These are phyloP conservation scores for Nidula niveotomentosa DNA, from an alignment of 1,284 basidiomycete species.

Conservation along the genomic window DNA sequence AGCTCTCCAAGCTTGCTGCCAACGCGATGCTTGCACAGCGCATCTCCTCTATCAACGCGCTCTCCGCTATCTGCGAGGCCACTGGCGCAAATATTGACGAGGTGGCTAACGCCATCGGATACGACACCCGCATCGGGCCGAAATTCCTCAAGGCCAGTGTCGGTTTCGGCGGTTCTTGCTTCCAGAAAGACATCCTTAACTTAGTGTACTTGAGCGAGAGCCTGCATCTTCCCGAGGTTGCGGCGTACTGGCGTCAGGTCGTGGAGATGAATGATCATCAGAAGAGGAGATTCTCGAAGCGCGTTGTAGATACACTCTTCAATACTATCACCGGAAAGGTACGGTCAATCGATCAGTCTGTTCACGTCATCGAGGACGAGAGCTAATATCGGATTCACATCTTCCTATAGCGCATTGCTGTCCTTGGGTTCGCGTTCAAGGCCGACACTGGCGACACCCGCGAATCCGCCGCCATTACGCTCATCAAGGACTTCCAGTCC, in stretches of 20 bases:
- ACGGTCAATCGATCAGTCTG: constrained; percentile 17
- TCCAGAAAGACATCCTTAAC: constrained; percentile 99
- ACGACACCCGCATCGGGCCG: constrained; percentile 90
- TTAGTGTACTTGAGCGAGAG: constrained; percentile 96
- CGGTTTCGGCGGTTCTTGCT: constrained; percentile 98
- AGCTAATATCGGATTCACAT: no score
- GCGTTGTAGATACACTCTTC: constrained; percentile 94
- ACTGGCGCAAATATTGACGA: constrained; percentile 99
- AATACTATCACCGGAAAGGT: constrained; percentile 97
- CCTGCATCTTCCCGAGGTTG: constrained; percentile 94
- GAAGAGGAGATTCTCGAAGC: constrained; percentile 87
- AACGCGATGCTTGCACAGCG: constrained; percentile 99
- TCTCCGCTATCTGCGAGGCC: constrained; percentile 99
- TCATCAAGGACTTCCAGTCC: constrained; percentile 91
- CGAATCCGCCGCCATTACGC: constrained; percentile 95
- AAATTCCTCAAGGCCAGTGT: constrained; percentile 96
- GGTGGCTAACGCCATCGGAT: constrained; percentile 93
- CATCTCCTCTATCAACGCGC: constrained; percentile 97
- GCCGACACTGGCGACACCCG: constrained; percentile 97
- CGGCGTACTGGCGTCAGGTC: constrained; percentile 95
- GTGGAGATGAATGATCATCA: constrained; percentile 98
- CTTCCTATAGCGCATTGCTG: constrained; percentile 78
- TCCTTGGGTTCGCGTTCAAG: constrained; percentile 97
- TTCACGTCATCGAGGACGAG: background rate
- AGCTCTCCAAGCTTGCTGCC: constrained; percentile 97